These are phyloP conservation scores for Polyporus tsugae DNA, from an alignment of 1,284 basidiomycete genomes.

Conservation along the genomic window DNA sequence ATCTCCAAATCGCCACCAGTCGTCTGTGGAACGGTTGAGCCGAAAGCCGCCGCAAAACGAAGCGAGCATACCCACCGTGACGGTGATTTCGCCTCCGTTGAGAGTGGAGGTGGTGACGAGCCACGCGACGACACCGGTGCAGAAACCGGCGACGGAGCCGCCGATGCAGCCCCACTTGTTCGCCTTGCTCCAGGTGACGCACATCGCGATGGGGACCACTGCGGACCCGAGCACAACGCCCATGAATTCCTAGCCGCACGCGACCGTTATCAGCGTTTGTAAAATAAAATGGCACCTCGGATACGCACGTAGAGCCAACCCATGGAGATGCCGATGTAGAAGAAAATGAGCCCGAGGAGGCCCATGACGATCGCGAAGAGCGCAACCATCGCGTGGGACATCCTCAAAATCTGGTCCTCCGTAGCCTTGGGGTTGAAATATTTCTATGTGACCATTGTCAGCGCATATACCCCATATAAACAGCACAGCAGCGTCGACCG, in stretches of 20 bases:
- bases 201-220: slow-evolving; percentile 87
- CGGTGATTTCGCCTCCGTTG: slow-evolving; percentile 77
- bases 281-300: background rate
- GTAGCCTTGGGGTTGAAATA: slow-evolving; percentile 69
- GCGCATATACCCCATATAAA: background rate
- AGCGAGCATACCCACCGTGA: slow-evolving; percentile 56
- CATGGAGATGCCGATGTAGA: slow-evolving; percentile 90
- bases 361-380: slow-evolving; percentile 84
- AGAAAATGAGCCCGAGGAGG: slow-evolving; percentile 86
- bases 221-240: slow-evolving; percentile 86
- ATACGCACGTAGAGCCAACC: slow-evolving; percentile 82
- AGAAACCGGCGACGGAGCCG: slow-evolving; percentile 78
- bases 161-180: slow-evolving; percentile 83
- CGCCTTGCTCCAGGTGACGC: slow-evolving; percentile 84
- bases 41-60: background rate
- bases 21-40: slow-evolving; percentile 39
- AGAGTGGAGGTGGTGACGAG: slow-evolving; percentile 81
- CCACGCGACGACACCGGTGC: slow-evolving; percentile 81
- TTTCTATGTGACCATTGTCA: slow-evolving; percentile 38
- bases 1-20: slow-evolving; percentile 79
- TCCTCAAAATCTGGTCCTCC: slow-evolving; percentile 63
- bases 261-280: background rate
- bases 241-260: slow-evolving; percentile 73
- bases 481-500: background rate
- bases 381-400: slow-evolving; percentile 60